phyloP scores from a whole-genome alignment of 768 basidiomycete species.

The Sporobolomyces pararoseus region DNA sequence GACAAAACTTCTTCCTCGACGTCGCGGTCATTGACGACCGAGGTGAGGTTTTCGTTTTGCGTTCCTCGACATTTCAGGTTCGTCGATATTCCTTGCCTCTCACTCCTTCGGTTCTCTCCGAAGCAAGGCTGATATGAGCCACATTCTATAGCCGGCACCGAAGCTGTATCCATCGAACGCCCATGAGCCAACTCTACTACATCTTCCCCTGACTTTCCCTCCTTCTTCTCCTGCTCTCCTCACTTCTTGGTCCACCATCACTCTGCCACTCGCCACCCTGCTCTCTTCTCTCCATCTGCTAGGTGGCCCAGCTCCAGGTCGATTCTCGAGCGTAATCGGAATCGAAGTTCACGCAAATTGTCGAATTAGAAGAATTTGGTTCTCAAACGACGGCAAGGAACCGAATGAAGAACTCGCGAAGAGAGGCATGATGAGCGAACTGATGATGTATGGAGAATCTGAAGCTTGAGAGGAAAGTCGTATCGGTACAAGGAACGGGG shows the following conservation, averaged over 20 bases:
- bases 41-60: not conserved
- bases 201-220: conserved; percentile 26
- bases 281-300: not conserved
- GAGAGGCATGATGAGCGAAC: conserved; percentile 19
- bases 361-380: conserved; percentile 23
- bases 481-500: no score
- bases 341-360: conserved; percentile 34
- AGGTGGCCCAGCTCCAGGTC: not conserved
- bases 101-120: not conserved
- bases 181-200: conserved; percentile 1
- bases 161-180: not conserved
- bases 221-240: conserved; percentile 12
- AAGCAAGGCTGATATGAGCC: not conserved
- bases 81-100: not conserved
- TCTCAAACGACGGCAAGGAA: conserved; percentile 18
- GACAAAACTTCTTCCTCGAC: conserved; percentile 25
- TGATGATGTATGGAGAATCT: conserved; percentile 23
- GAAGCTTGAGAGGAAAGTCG: not conserved
- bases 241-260: conserved; percentile 23
- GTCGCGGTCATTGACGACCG: conserved; percentile 4
- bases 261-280: conserved; percentile 18
- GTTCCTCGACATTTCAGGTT: conserved; percentile 33
- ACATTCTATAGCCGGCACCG: not conserved
- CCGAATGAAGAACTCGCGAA: not conserved
- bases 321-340: not conserved